Conservation (phyloP, 371 early-diverging fungal genomes). For the Actinomortierella wolfii region DNA sequence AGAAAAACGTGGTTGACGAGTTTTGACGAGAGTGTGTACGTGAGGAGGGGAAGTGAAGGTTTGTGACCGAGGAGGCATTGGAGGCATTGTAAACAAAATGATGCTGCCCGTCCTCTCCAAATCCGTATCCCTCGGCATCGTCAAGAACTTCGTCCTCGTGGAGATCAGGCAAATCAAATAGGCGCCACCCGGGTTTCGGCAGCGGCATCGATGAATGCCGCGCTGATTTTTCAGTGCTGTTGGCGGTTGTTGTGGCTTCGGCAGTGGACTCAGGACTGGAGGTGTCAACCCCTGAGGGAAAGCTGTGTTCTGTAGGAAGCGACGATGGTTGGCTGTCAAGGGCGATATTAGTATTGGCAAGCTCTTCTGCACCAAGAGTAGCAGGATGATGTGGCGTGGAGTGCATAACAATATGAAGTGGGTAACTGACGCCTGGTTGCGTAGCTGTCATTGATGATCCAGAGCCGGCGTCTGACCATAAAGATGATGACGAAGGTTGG, state of each 20-base stretch:
- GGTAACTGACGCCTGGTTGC: slow-evolving; percentile 8
- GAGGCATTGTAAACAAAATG: slow-evolving; percentile 19
- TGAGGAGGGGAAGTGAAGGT: slow-evolving; percentile 7
- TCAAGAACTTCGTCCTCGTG: slow-evolving; percentile 16
- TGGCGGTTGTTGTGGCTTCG: not conserved
- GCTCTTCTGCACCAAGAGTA: slow-evolving; percentile 2
- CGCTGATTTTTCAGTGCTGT: slow-evolving; percentile 15
- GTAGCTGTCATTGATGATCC: no score
- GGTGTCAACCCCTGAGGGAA: slow-evolving; percentile 19
- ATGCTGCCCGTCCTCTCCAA: not conserved
- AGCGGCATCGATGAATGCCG: slow-evolving; percentile 44
- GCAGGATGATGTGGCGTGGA: slow-evolving; percentile 19
- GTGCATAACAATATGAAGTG: slow-evolving; percentile 26
- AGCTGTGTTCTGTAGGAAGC: slow-evolving; percentile 17
- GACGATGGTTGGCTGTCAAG: slow-evolving; percentile 22
- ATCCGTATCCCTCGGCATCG: slow-evolving; percentile 5
- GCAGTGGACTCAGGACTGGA: not conserved
- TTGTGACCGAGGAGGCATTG: slow-evolving; percentile 38
- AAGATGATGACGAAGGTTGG: no score
- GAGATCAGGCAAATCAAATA: slow-evolving; percentile 18
- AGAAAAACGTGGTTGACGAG: no score
- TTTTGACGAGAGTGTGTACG: no score
- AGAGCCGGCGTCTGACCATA: no score
- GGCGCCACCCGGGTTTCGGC: slow-evolving; percentile 34
- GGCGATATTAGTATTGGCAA: not conserved